phyloP scores from a whole-genome alignment of 129 eudicot genomes.

The Artemisia annua region DNA sequence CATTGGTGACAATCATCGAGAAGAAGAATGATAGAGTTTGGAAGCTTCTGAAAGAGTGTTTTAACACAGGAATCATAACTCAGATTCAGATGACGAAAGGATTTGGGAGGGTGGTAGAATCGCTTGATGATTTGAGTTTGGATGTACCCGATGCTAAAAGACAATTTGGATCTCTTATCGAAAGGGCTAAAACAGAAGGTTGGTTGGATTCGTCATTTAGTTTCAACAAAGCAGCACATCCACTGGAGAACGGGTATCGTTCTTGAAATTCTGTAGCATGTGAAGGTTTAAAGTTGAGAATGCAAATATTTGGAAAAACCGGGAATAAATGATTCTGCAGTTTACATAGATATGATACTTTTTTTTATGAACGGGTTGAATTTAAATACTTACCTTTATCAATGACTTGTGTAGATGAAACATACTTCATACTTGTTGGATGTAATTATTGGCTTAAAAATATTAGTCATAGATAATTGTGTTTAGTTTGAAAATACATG shows the following conservation, averaged over 20 bases:
- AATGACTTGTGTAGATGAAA: too few relatives aligned
- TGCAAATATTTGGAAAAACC: conserved; percentile 8
- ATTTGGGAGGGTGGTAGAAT: conserved; percentile 67
- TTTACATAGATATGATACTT: background rate
- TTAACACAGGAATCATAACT: conserved; percentile 66
- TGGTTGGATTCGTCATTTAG: conserved; percentile 67
- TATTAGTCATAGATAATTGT: too few relatives aligned
- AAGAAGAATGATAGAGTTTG: conserved; percentile 72
- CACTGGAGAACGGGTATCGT: conserved; percentile 52
- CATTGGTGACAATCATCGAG: conserved; percentile 68
- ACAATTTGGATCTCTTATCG: conserved; percentile 51
- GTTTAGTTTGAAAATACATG: background rate
- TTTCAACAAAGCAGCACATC: conserved; percentile 35
- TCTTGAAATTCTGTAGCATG: conserved; percentile 27
- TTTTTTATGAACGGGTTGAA: background rate
- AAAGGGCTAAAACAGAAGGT: conserved; percentile 52
- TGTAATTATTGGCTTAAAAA: too few relatives aligned
- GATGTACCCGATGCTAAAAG: conserved; percentile 88
- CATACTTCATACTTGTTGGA: too few relatives aligned
- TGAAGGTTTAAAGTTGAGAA: conserved; percentile 16
- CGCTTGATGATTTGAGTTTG: conserved; percentile 75
- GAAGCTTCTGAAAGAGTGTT: conserved; percentile 61
- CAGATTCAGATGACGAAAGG: conserved; percentile 77
- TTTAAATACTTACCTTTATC: background rate
- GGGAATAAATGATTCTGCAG: conserved; percentile 20